Base-by-base conservation (phyloP, 768 basidiomycete genomes). In the Boletus subcaerulescens region DNA sequence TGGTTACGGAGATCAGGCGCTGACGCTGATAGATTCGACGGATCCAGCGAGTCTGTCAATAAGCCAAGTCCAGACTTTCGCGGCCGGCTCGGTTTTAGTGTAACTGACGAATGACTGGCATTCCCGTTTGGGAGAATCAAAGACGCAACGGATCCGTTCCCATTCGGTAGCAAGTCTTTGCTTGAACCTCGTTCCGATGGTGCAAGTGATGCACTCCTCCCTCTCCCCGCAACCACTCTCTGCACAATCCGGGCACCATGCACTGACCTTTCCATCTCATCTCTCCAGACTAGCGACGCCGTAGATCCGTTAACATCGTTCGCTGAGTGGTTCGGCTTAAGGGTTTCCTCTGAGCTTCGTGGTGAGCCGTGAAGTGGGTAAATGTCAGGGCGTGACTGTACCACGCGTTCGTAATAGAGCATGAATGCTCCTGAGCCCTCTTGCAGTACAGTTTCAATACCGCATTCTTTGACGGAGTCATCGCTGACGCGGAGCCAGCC, bases 401-500 rank as follows among this genome's bases (percentile, higher is more conserved):
- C 70, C 31, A 86, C 76, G 43, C 85, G 81, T 76, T 99, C 96
- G 63, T 98, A 99, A 65, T 92, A 98, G 38, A 98, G 78, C 90
- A 99, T 91, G 71, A 98, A 96, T 17, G 77, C 80, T 57, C 83
- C 90, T 18, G 80, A 76, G 49, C 86, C 88, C 77, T 89, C 89
- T 65, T 77, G 74, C 50, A 91, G 71, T 65, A 92, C 91, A 50
- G 76, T 75, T 73, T 88, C 84, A 50, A 93, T 79, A 26, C 87
- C 87, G 36, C 85, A 84, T 62, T 92, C 88, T 31, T 78, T 74
- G 50, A 94, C 91, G 4, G 80, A 73, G 60, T 91, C 88, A 72
- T 99, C 96, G 65, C 89, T 92, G 56, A 94, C 86, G 53, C 92
- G 77, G 52, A 97, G 74, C 96, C 96, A 98, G 3, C 92, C 89